phyloP scores from a whole-genome alignment of 805 yeast species.

The Lipomyces spencermartinsiae region DNA sequence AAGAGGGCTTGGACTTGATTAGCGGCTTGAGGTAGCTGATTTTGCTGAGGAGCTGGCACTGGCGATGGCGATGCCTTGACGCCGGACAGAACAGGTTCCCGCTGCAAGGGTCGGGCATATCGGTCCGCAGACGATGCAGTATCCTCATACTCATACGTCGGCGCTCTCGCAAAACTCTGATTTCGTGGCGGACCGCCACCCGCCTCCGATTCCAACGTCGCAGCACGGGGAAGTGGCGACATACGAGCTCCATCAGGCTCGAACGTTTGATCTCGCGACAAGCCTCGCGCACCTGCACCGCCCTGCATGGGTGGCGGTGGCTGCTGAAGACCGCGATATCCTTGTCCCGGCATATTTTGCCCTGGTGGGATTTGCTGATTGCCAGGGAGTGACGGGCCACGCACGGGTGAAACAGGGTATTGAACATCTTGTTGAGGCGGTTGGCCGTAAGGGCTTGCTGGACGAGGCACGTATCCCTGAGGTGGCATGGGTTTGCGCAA shows the following conservation, averaged over 20 bases:
- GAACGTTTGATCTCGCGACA: not conserved
- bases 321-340: constrained; percentile 1
- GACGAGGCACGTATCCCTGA: constrained; percentile 2
- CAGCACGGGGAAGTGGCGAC: not conserved
- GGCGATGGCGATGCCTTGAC: not conserved
- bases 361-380: not conserved
- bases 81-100: not conserved
- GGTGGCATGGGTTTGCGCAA: constrained; percentile 10
- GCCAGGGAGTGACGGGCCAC: not conserved
- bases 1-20: not conserved
- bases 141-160: not conserved
- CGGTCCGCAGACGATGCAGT: not conserved
- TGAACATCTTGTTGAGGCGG: not conserved
- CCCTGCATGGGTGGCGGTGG: not conserved
- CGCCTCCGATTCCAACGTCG: not conserved
- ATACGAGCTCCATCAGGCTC: not conserved
- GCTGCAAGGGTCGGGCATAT: not conserved
- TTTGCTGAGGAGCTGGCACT: not conserved
- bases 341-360: not conserved
- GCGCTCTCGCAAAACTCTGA: not conserved
- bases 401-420: not conserved
- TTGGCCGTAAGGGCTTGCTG: constrained; percentile 7
- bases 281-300: not conserved
- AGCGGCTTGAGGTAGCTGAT: not conserved
- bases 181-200: not conserved